Percentiles rank a stretch among this genome's conserved stretches.
Evolutionary conservation across 331 rosid species (phyloP).

Genomic region (Spiraea crenata): DNA sequence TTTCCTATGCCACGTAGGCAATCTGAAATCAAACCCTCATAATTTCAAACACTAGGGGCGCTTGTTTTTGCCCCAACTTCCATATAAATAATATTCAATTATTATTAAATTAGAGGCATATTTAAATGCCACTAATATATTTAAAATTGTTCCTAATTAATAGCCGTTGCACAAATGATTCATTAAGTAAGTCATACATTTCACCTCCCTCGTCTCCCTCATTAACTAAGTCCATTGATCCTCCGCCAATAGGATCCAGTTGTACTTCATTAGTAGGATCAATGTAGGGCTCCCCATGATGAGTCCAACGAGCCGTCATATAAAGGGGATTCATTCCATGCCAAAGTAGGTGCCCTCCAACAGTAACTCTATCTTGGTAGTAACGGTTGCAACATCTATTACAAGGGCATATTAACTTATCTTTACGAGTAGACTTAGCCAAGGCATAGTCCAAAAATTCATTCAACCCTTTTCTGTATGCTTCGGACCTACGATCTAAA

Average conservation of each 20-base stretch:
- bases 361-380: background rate
- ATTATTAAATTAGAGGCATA: too few relatives aligned
- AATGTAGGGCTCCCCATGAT: background rate
- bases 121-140: too few relatives aligned
- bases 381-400: background rate
- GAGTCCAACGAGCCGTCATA: background rate
- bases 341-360: background rate
- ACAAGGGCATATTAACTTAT: background rate
- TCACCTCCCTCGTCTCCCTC: background rate
- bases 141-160: too few relatives aligned
- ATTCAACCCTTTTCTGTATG: background rate
- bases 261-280: background rate
- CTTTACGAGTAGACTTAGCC: background rate
- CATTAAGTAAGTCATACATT: background rate
- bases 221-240: background rate
- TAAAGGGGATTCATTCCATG: background rate
- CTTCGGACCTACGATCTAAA: background rate
- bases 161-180: background rate
- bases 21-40: too few relatives aligned
- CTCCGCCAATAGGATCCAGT: background rate
- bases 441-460: background rate
- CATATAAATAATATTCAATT: too few relatives aligned
- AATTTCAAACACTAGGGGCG: too few relatives aligned
- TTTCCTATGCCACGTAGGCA: too few relatives aligned
- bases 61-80: too few relatives aligned